Evolutionary conservation across 2,329 filamentous ascomycete species (phyloP).

Genomic region (Thielaviopsis musarum): DNA sequence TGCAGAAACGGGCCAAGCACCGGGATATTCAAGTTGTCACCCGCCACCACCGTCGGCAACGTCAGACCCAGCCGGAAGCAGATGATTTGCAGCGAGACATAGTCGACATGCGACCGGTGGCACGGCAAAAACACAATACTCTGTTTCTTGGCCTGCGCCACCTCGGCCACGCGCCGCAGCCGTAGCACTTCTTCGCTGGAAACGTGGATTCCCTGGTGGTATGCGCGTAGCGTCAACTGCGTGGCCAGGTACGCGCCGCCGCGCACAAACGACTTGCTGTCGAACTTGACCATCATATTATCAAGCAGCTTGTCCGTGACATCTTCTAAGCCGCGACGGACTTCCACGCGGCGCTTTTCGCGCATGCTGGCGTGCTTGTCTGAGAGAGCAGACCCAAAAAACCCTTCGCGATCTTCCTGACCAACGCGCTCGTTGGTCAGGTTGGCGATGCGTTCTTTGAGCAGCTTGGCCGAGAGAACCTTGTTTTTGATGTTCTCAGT

Average conservation of each 20-base stretch:
- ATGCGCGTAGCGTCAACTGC: constrained; percentile 78
- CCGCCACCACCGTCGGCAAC: constrained; percentile 80
- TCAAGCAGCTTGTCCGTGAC: constrained; percentile 78
- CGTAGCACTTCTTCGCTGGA: constrained; percentile 84
- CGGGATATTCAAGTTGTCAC: constrained; percentile 92
- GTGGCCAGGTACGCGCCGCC: constrained; percentile 80
- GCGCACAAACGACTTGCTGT: constrained; percentile 82
- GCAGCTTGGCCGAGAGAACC: constrained; percentile 58
- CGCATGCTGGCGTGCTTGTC: neutral
- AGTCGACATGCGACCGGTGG: constrained; percentile 90
- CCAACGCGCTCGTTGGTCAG: constrained; percentile 72
- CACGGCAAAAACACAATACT: constrained; percentile 93
- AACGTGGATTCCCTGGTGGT: constrained; percentile 94
- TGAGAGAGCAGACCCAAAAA: constrained; percentile 26
- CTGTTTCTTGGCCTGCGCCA: constrained; percentile 73
- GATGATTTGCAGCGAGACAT: constrained; percentile 85
- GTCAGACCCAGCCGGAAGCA: constrained; percentile 86
- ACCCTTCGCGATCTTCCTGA: constrained; percentile 39
- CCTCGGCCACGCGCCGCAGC: constrained; percentile 62
- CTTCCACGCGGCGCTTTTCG: constrained; percentile 9
- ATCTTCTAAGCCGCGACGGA: constrained; percentile 50
- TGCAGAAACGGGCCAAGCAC: constrained; percentile 80
- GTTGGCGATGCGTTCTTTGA: constrained; percentile 58
- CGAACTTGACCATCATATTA: constrained; percentile 98
- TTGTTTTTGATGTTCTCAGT: constrained; percentile 71